Percentiles rank a stretch among this genome's conserved stretches.
Conservation (phyloP, 2,329 filamentous ascomycete species). For the Phialophora chinensis region DNA sequence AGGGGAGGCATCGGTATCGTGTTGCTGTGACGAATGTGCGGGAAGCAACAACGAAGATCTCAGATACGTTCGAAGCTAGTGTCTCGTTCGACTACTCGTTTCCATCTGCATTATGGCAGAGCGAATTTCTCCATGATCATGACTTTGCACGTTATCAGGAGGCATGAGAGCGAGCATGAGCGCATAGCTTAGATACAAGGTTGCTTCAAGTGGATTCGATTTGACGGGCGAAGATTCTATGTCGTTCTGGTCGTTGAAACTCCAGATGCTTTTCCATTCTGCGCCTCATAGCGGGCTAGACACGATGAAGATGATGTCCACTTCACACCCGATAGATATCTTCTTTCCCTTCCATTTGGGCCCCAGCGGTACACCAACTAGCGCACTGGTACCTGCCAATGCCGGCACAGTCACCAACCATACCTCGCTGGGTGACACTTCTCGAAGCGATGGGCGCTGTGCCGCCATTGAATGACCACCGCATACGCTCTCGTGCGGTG, state of each 20-base stretch:
- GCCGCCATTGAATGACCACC: not conserved
- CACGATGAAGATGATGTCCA: not conserved
- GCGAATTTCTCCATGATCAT: not conserved
- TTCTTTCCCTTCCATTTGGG: not conserved
- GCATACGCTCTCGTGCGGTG: not conserved
- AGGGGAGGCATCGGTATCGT: constrained; percentile 90
- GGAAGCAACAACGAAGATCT: not conserved
- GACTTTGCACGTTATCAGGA: not conserved
- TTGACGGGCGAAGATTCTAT: not conserved
- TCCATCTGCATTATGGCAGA: not conserved
- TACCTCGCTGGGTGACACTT: not conserved
- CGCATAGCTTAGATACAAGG: not conserved
- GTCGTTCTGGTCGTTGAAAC: not conserved
- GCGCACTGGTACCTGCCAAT: not conserved
- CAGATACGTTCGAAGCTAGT: not conserved
- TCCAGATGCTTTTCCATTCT: not conserved
- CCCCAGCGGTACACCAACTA: not conserved
- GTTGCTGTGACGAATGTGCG: constrained; percentile 64
- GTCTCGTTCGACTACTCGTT: not conserved
- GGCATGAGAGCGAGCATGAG: not conserved
- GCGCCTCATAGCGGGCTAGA: not conserved
- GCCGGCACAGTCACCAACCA: not conserved
- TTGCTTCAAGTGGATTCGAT: not conserved
- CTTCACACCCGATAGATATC: not conserved
- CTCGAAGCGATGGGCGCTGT: not conserved